phyloP scores from a whole-genome alignment of 2,329 filamentous ascomycete species.

The Arthrobotrys entomopaga region DNA sequence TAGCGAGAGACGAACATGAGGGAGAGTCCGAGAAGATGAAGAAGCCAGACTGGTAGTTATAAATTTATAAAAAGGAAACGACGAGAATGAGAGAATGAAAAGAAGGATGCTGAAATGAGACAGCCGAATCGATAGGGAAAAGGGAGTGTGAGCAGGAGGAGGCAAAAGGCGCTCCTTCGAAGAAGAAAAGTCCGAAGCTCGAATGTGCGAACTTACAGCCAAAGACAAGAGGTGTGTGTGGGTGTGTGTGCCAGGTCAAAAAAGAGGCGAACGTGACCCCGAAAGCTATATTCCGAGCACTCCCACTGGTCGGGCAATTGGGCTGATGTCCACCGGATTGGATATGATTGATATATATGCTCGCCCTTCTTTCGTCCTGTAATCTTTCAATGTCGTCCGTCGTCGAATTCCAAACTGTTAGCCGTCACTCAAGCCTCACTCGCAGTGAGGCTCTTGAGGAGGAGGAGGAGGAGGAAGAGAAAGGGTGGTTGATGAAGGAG shows the following conservation, averaged over 20 bases:
- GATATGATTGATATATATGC: too few species aligned
- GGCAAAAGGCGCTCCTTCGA: slow-evolving; percentile 10
- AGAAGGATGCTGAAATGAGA: too few species aligned
- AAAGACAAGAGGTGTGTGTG: neutral
- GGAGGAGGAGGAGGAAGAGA: neutral
- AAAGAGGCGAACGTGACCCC: slow-evolving; percentile 2
- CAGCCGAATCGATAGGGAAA: neutral
- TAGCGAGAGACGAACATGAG: neutral
- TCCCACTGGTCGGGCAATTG: too few species aligned
- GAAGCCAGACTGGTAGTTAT: slow-evolving; percentile 41
- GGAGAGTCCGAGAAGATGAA: slow-evolving; percentile 17
- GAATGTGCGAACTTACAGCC: neutral
- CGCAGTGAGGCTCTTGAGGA: neutral
- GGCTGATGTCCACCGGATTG: too few species aligned
- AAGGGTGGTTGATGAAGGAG: neutral
- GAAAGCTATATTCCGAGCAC: too few species aligned
- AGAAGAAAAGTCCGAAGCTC: neutral
- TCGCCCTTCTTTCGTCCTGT: too few species aligned
- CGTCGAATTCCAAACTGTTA: too few species aligned
- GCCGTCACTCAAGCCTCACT: too few species aligned
- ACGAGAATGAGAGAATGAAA: slow-evolving; percentile 12
- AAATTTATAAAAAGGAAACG: slow-evolving; percentile 13
- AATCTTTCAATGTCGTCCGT: too few species aligned
- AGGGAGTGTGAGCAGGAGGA: neutral
- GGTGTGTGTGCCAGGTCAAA: neutral